phyloP scores from a whole-genome alignment of 2,329 filamentous ascomycete genomes.

The Sclerotinia glacialis region DNA sequence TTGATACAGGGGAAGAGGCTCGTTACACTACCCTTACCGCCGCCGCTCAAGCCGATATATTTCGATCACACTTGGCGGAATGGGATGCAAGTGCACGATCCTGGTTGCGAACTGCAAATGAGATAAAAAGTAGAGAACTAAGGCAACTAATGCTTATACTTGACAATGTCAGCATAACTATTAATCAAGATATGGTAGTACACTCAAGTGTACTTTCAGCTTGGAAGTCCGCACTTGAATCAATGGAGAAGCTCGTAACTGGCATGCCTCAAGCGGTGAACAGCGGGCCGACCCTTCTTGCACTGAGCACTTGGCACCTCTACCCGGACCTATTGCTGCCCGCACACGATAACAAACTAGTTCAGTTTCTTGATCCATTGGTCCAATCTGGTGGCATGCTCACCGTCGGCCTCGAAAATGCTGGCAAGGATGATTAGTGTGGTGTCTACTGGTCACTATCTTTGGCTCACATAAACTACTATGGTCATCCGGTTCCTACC shows the following conservation, averaged over 20 bases:
- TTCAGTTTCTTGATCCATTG: conserved; percentile 26
- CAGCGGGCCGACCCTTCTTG: conserved; percentile 27
- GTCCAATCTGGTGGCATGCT: conserved; percentile 14
- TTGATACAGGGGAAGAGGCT: background rate
- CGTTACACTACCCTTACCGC: conserved; percentile 11
- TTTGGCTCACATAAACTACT: conserved; percentile 21
- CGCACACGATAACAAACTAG: conserved; percentile 28
- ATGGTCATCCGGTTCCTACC: conserved; percentile 24
- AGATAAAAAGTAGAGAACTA: conserved; percentile 31
- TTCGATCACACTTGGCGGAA: conserved; percentile 31
- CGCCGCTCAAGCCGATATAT: conserved; percentile 30
- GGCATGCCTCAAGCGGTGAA: conserved; percentile 30
- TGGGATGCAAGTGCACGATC: conserved; percentile 41
- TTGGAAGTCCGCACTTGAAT: conserved; percentile 32
- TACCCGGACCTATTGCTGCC: conserved; percentile 30
- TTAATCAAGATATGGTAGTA: conserved; percentile 25
- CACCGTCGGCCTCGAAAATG: conserved; percentile 28
- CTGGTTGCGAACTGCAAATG: conserved; percentile 39
- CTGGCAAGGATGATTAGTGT: conserved; percentile 12
- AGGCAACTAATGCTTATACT: conserved; percentile 34
- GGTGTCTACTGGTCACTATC: conserved; percentile 26
- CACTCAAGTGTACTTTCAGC: conserved; percentile 32
- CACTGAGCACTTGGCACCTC: conserved; percentile 34
- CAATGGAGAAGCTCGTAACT: conserved; percentile 30
- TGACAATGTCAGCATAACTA: conserved; percentile 28